These are phyloP conservation scores for Casuarina glauca DNA, from an alignment of 306 rosid species.

Conservation along the genomic window DNA sequence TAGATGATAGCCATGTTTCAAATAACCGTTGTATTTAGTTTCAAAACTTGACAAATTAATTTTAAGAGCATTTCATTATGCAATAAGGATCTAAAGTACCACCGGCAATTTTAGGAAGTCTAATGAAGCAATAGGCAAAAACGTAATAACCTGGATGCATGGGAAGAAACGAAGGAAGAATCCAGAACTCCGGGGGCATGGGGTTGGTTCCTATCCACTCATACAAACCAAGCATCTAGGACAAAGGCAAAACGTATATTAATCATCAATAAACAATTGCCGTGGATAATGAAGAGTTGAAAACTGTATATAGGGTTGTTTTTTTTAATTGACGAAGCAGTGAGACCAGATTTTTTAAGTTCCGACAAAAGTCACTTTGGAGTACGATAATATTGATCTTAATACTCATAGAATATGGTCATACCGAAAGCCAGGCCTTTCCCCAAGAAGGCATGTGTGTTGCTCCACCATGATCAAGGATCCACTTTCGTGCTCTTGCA, in stretches of 20 bases:
- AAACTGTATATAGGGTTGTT: too few relatives aligned
- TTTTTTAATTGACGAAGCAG: too few relatives aligned
- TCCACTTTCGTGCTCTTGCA: conserved; percentile 67
- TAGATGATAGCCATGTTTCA: not conserved
- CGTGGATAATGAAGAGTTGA: not conserved
- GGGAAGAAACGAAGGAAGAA: conserved; percentile 75
- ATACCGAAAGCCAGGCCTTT: conserved; percentile 82
- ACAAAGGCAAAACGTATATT: not conserved
- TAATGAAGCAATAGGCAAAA: not conserved
- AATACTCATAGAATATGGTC: not conserved
- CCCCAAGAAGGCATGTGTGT: conserved; percentile 86
- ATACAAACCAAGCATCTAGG: conserved; percentile 63
- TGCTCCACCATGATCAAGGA: conserved; percentile 62
- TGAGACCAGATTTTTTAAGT: too few relatives aligned
- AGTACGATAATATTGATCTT: not conserved
- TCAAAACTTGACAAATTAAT: not conserved
- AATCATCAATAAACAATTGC: not conserved
- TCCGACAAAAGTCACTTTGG: too few relatives aligned
- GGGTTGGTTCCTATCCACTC: conserved; percentile 77
- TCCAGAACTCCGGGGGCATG: conserved; percentile 87
- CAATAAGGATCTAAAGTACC: not conserved
- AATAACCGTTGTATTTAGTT: too few relatives aligned
- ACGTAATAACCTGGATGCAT: conserved; percentile 56
- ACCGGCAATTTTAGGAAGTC: not conserved
- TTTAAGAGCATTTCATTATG: not conserved